Percentiles rank a stretch among this genome's conserved stretches.
Conservation (phyloP, 2,329 filamentous ascomycete species). For the Stagonosporopsis vannaccii region DNA sequence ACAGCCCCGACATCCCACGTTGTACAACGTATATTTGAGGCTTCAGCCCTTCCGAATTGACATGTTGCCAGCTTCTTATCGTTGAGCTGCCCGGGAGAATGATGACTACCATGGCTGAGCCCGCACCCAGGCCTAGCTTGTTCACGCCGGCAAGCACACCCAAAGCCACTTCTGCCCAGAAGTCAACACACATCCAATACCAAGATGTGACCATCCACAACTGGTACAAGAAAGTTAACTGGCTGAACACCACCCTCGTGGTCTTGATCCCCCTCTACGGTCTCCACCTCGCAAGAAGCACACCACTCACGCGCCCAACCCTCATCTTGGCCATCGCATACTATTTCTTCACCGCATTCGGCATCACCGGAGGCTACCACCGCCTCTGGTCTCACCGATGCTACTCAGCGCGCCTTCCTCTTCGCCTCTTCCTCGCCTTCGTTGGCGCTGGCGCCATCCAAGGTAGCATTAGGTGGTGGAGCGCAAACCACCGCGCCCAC, state of each 20-base stretch:
- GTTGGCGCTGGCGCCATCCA: slow-evolving; percentile 57
- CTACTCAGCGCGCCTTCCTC: slow-evolving; percentile 52
- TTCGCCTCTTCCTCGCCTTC: slow-evolving; percentile 56
- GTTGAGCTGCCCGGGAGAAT: not conserved
- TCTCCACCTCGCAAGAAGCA: slow-evolving; percentile 76
- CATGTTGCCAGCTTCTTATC: not conserved
- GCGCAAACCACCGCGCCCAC: slow-evolving; percentile 57
- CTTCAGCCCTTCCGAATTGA: not conserved
- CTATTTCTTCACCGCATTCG: slow-evolving; percentile 82
- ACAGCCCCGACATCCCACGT: not conserved
- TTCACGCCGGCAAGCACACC: slow-evolving; percentile 9
- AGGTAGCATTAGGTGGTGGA: slow-evolving; percentile 59
- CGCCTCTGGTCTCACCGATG: slow-evolving; percentile 71
- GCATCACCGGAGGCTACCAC: slow-evolving; percentile 66
- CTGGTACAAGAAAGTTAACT: slow-evolving; percentile 91
- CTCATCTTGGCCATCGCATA: slow-evolving; percentile 76
- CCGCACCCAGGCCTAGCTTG: slow-evolving; percentile 11
- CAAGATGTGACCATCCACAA: slow-evolving; percentile 58
- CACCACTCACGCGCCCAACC: slow-evolving; percentile 75
- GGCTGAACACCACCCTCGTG: slow-evolving; percentile 85
- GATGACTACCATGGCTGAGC: slow-evolving; percentile 9
- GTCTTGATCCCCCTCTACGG: slow-evolving; percentile 76
- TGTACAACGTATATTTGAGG: slow-evolving; percentile 4
- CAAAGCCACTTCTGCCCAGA: slow-evolving; percentile 11
- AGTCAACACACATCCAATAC: slow-evolving; percentile 27